Conservation (phyloP, 768 basidiomycete genomes). For the Coprinopsis cinerea region DNA sequence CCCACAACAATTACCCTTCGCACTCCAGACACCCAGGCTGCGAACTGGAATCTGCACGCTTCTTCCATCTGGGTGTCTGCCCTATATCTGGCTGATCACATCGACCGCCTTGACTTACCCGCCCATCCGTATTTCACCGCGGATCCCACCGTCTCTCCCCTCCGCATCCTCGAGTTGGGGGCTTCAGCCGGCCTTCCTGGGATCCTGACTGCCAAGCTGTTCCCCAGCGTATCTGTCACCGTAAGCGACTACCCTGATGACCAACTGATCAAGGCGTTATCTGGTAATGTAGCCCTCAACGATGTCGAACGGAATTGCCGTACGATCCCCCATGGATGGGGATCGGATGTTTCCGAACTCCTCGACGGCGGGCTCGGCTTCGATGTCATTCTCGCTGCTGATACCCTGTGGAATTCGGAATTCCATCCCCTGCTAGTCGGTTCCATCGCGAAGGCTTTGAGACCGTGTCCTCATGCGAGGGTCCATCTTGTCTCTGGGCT, state of each 20-base stretch:
- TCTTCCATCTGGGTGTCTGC: slow-evolving; percentile 73
- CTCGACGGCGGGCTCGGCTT: slow-evolving; percentile 31
- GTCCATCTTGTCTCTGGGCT: slow-evolving; percentile 66
- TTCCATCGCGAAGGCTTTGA: slow-evolving; percentile 45
- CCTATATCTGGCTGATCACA: slow-evolving; percentile 59
- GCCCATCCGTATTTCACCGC: slow-evolving; percentile 3
- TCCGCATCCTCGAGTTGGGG: slow-evolving; percentile 61
- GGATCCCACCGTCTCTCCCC: slow-evolving; percentile 12
- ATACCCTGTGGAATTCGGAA: slow-evolving; percentile 74
- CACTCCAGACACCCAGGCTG: slow-evolving; percentile 59
- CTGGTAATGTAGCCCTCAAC: slow-evolving; percentile 53
- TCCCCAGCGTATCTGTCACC: slow-evolving; percentile 36
- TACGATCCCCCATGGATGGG: slow-evolving; percentile 62
- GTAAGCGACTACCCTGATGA: slow-evolving; percentile 72
- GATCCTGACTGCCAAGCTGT: slow-evolving; percentile 53
- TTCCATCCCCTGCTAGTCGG: slow-evolving; percentile 48
- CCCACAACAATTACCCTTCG: slow-evolving; percentile 35
- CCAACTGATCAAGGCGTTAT: slow-evolving; percentile 48
- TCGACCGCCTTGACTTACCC: slow-evolving; percentile 36
- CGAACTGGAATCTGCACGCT: slow-evolving; percentile 74
- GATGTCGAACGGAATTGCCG: slow-evolving; percentile 40
- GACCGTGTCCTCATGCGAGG: slow-evolving; percentile 37
- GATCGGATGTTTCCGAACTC: slow-evolving; percentile 37
- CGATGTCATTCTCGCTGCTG: slow-evolving; percentile 66
- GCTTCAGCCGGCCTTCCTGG: slow-evolving; percentile 72